These are phyloP conservation scores for Colletotrichum godetiae DNA, from an alignment of 2,329 filamentous ascomycete genomes.

Conservation along the genomic window DNA sequence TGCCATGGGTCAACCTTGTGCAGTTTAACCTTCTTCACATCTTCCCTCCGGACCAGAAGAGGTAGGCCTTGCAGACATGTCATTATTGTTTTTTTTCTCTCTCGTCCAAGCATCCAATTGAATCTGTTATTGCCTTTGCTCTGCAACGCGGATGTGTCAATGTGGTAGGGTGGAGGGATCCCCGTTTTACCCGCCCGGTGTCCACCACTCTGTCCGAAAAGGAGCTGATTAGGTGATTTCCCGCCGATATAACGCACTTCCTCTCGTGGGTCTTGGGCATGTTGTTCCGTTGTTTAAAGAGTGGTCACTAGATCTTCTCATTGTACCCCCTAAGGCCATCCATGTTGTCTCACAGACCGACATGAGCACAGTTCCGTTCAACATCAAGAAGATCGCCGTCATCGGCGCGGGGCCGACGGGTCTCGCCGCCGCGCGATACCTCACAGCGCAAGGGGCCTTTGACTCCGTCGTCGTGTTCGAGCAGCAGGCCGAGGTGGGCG, in stretches of 20 bases:
- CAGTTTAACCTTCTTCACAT: neutral
- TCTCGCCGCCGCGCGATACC: slow-evolving; percentile 82
- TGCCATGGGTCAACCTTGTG: slow-evolving; percentile 10
- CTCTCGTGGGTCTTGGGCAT: slow-evolving; percentile 3
- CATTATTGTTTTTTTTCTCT: neutral
- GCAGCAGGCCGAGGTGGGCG: slow-evolving; percentile 80
- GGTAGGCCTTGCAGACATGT: slow-evolving; percentile 15
- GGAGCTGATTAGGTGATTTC: slow-evolving; percentile 33
- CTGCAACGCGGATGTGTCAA: neutral
- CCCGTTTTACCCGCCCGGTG: slow-evolving; percentile 13
- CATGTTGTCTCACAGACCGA: neutral
- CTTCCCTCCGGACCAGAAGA: slow-evolving; percentile 8
- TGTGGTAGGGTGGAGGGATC: neutral
- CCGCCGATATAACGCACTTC: slow-evolving; percentile 31
- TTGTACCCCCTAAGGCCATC: neutral
- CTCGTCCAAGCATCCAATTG: slow-evolving; percentile 2
- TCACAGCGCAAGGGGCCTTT: slow-evolving; percentile 76
- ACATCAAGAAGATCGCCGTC: slow-evolving; percentile 75
- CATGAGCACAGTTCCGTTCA: slow-evolving; percentile 46
- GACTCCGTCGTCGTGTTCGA: slow-evolving; percentile 82
- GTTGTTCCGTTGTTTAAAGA: slow-evolving; percentile 3
- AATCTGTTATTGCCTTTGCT: neutral
- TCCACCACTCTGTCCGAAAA: slow-evolving; percentile 26
- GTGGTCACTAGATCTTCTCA: neutral
- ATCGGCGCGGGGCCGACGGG: slow-evolving; percentile 88